Evolutionary conservation across 1,284 basidiomycete species (phyloP).

Genomic region (Rhodotorula sp.): DNA sequence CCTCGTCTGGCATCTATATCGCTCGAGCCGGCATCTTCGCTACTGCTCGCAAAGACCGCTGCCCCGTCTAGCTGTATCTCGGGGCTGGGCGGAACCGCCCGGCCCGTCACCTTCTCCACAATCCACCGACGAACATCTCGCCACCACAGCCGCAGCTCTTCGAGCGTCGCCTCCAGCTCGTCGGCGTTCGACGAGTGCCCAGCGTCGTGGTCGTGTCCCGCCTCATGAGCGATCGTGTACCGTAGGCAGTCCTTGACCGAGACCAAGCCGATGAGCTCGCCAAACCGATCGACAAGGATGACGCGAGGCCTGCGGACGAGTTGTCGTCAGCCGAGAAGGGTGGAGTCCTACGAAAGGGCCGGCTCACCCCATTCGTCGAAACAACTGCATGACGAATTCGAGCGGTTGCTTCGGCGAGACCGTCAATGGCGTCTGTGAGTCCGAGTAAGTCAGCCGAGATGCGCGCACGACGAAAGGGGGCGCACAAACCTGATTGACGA

Average conservation of each 20-base stretch:
- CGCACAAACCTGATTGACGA: constrained; percentile 77
- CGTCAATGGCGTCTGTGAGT: constrained; percentile 77
- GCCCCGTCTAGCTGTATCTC: constrained; percentile 2
- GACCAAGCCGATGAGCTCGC: constrained; percentile 77
- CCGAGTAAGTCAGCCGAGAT: background rate
- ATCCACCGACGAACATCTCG: constrained; percentile 30
- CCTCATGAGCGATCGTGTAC: constrained; percentile 41
- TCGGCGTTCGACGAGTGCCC: background rate
- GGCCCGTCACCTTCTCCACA: constrained; percentile 16
- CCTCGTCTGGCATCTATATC: no score
- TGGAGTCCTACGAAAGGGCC: background rate
- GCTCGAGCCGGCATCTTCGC: background rate
- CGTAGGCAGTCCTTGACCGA: constrained; percentile 91
- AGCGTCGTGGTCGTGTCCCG: constrained; percentile 5
- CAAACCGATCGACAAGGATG: constrained; percentile 84
- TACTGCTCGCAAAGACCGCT: background rate
- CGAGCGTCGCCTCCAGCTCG: constrained; percentile 45
- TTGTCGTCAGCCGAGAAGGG: background rate
- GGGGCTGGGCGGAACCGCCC: background rate
- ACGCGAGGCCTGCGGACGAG: constrained; percentile 71
- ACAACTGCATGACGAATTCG: constrained; percentile 94
- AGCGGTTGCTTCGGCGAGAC: constrained; percentile 90
- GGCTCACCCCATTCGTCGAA: constrained; percentile 89
- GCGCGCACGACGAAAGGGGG: background rate
- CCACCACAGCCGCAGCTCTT: constrained; percentile 43